Evolutionary conservation across 768 basidiomycete species (phyloP).

Genomic region (Boletus speciosus): DNA sequence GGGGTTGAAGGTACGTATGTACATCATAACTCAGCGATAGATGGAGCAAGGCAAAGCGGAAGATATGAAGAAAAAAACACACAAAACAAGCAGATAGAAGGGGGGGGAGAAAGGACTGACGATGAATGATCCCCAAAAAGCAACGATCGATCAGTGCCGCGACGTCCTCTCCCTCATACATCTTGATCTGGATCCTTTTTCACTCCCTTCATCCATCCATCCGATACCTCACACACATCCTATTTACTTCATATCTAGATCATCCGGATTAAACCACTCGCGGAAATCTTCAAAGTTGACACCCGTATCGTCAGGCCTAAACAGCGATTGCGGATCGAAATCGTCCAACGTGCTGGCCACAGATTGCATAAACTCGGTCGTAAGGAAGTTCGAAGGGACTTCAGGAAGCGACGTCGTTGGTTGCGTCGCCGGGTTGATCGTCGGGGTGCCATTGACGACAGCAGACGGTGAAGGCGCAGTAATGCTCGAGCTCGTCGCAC

Average conservation of each 20-base stretch:
- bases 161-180: slow-evolving; percentile 3
- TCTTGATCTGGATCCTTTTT: slow-evolving; percentile 1
- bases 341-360: slow-evolving; percentile 40
- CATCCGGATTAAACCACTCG: slow-evolving; percentile 68
- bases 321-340: slow-evolving; percentile 36
- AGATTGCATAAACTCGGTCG: slow-evolving; percentile 45
- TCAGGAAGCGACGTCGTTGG: slow-evolving; percentile 27
- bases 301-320: slow-evolving; percentile 41
- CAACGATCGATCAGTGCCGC: slow-evolving; percentile 4
- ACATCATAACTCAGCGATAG: slow-evolving; percentile 14
- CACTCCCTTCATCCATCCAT: neutral
- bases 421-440: slow-evolving; percentile 25
- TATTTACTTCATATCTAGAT: slow-evolving; percentile 29
- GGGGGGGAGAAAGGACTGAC: slow-evolving; percentile 1
- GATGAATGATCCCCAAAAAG: slow-evolving; percentile 6
- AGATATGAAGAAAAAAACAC: slow-evolving; percentile 1
- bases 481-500: slow-evolving; percentile 30
- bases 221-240: neutral
- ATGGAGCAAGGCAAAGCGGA: slow-evolving; percentile 9
- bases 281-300: slow-evolving; percentile 74
- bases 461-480: slow-evolving; percentile 38
- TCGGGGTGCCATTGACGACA: slow-evolving; percentile 31
- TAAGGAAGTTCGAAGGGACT: slow-evolving; percentile 20
- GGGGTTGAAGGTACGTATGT: slow-evolving; percentile 10
- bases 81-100: slow-evolving; percentile 4